These are phyloP conservation scores for Acmispon strigosus DNA, from an alignment of 306 rosid genomes.

Conservation along the genomic window DNA sequence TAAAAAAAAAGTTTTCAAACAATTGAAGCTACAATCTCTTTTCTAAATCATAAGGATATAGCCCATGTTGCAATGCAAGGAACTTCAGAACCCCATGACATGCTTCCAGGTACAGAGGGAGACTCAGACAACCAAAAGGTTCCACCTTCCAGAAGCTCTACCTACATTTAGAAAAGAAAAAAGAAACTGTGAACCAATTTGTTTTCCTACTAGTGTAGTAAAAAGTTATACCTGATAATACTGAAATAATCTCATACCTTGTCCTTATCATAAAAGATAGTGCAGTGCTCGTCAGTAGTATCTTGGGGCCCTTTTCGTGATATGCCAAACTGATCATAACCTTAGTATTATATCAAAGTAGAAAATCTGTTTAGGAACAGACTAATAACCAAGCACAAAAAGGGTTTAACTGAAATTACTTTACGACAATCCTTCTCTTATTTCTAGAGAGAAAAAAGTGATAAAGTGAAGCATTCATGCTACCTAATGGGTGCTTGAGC, in stretches of 20 bases:
- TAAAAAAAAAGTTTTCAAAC: conserved; percentile 14
- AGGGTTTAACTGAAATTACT: background rate
- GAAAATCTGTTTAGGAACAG: conserved; percentile 16
- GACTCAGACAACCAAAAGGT: conserved; percentile 98
- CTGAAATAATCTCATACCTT: conserved; percentile 42
- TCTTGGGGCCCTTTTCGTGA: conserved; percentile 84
- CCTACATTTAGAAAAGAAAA: conserved; percentile 43
- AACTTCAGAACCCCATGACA: conserved; percentile 88
- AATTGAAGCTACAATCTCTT: conserved; percentile 6
- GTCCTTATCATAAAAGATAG: conserved; percentile 89
- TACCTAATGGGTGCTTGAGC: background rate
- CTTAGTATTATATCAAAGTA: conserved; percentile 26
- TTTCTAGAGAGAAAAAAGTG: background rate
- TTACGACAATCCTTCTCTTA: background rate
- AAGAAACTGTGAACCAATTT: background rate
- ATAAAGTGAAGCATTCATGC: background rate
- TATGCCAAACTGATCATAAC: conserved; percentile 89
- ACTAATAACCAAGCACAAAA: conserved; percentile 11
- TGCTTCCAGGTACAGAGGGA: conserved; percentile 98
- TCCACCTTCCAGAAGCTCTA: conserved; percentile 92
- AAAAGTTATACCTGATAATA: background rate
- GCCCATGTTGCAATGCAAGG: conserved; percentile 98
- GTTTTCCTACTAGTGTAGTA: background rate
- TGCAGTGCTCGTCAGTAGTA: conserved; percentile 79
- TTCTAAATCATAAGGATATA: conserved; percentile 63